Evolutionary conservation across 495 filamentous ascomycete species (phyloP).

Genomic region (Penicillium dipodomyicola): DNA sequence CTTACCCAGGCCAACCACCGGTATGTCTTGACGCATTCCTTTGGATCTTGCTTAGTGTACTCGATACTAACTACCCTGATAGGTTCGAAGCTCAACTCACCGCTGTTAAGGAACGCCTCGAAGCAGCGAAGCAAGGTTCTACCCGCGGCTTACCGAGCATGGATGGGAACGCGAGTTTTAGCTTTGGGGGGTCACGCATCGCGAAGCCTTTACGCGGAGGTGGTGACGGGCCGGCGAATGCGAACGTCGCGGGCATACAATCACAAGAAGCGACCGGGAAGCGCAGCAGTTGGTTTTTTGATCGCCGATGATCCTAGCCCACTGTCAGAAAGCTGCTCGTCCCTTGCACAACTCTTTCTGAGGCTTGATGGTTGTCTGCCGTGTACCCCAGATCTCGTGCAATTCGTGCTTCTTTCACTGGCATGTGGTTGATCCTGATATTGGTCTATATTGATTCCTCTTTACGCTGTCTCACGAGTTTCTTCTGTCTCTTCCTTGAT

Average conservation of each 20-base stretch:
- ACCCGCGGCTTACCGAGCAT: slow-evolving; percentile 74
- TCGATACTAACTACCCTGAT: slow-evolving; percentile 16
- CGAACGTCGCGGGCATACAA: slow-evolving; percentile 40
- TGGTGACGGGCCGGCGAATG: slow-evolving; percentile 48
- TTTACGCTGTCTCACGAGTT: slow-evolving; percentile 30
- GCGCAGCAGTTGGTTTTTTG: slow-evolving; percentile 51
- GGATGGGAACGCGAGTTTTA: slow-evolving; percentile 63
- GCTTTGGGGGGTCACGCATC: slow-evolving; percentile 77
- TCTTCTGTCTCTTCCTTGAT: slow-evolving; percentile 18
- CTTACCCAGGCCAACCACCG: slow-evolving; percentile 91
- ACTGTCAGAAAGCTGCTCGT: slow-evolving; percentile 18
- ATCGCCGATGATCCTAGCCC: slow-evolving; percentile 43
- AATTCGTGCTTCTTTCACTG: slow-evolving; percentile 26
- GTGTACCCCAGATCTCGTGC: slow-evolving; percentile 22
- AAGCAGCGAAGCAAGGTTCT: slow-evolving; percentile 87
- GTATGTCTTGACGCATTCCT: slow-evolving; percentile 51
- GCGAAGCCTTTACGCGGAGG: slow-evolving; percentile 96
- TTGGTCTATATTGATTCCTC: slow-evolving; percentile 11
- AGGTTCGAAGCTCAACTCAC: slow-evolving; percentile 97
- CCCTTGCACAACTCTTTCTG: slow-evolving; percentile 20
- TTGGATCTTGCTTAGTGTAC: background rate
- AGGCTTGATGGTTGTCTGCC: slow-evolving; percentile 21
- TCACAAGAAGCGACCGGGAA: slow-evolving; percentile 47
- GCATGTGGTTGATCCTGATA: slow-evolving; percentile 20
- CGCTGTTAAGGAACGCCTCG: slow-evolving; percentile 94